Conservation (phyloP, 2,329 filamentous ascomycete species). For the Ophiocordyceps unilateralis region DNA sequence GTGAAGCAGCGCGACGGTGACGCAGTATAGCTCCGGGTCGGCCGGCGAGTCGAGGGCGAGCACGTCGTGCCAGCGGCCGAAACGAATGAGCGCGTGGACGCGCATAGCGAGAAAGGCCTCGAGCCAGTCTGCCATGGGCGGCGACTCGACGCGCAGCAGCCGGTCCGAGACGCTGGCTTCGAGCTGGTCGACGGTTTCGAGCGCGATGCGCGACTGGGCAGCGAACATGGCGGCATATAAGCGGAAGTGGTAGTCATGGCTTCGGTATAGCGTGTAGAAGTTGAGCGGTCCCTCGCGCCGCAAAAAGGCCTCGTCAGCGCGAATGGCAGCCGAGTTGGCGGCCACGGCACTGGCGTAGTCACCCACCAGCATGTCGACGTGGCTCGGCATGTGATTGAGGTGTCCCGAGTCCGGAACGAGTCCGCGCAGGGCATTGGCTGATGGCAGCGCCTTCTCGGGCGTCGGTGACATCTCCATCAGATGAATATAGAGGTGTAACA, state of each 20-base stretch:
- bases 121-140: conserved; percentile 66
- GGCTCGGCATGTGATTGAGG: conserved; percentile 60
- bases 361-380: conserved; percentile 57
- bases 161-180: conserved; percentile 46
- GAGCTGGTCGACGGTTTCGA: conserved; percentile 41
- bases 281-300: conserved; percentile 40
- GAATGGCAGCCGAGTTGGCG: conserved; percentile 49
- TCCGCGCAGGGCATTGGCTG: conserved; percentile 43
- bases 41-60: conserved; percentile 35
- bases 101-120: conserved; percentile 54
- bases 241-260: conserved; percentile 58
- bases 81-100: conserved; percentile 54
- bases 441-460: conserved; percentile 43
- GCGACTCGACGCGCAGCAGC: conserved; percentile 44
- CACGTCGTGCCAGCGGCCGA: conserved; percentile 55
- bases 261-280: conserved; percentile 63
- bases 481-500: conserved; percentile 62
- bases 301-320: conserved; percentile 51
- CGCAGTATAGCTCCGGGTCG: conserved; percentile 46
- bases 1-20: conserved; percentile 49
- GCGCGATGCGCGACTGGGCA: conserved; percentile 42
- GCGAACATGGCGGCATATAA: conserved; percentile 68
- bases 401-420: conserved; percentile 56
- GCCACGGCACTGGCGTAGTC: conserved; percentile 50
- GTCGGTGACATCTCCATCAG: conserved; percentile 59